Evolutionary conservation across 768 basidiomycete genomes (phyloP).

Genomic region (Podaxis pistillaris): DNA sequence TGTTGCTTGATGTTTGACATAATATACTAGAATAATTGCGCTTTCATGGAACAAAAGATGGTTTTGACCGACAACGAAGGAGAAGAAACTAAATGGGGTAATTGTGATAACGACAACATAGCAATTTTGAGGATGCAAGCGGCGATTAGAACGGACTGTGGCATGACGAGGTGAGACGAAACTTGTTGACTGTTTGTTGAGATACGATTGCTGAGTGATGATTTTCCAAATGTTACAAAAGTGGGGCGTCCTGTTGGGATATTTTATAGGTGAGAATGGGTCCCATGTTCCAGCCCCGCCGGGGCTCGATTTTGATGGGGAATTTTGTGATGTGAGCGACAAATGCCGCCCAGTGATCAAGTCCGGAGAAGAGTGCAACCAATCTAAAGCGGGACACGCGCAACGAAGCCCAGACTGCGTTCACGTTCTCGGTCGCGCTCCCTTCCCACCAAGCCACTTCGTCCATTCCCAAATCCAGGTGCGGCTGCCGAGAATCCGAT

Average conservation of each 20-base stretch:
- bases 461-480: constrained; percentile 62
- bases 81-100: not conserved
- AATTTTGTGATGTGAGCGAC: not conserved
- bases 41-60: constrained; percentile 4
- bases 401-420: constrained; percentile 8
- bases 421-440: constrained; percentile 32
- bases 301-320: not conserved
- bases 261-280: not conserved
- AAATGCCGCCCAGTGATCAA: not conserved
- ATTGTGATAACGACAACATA: constrained; percentile 12
- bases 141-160: not conserved
- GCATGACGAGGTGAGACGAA: constrained; percentile 1
- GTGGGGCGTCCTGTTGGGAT: constrained; percentile 5
- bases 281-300: not conserved
- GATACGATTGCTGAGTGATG: constrained; percentile 13
- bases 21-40: constrained; percentile 14
- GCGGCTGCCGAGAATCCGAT: constrained; percentile 40
- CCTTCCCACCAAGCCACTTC: constrained; percentile 57
- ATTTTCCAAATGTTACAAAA: constrained; percentile 13
- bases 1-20: not conserved
- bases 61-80: not conserved
- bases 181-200: not conserved
- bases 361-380: not conserved
- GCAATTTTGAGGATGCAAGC: constrained; percentile 3
- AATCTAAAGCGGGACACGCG: constrained; percentile 6